A percentile compares a stretch with the other conserved stretches of the same genome.
Evolutionary conservation across 75 land plant species (phyloP).

Genomic region (Selaginella tamariscina): DNA sequence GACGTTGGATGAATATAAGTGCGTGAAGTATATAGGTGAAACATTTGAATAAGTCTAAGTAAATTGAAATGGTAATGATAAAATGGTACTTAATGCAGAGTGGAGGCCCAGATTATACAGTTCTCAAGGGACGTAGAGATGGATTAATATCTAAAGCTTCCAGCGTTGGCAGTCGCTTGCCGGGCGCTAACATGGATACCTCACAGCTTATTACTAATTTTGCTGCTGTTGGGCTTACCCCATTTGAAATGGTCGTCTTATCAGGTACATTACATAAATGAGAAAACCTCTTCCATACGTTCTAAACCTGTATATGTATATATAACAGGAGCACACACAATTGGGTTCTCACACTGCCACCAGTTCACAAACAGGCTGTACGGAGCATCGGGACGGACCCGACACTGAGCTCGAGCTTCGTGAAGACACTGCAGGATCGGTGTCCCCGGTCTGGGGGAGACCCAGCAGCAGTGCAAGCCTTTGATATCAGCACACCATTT

Average conservation of each 20-base stretch:
- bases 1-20: too few relatives aligned
- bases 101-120: too few relatives aligned
- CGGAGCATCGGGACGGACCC: not conserved
- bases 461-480: not conserved
- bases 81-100: too few relatives aligned
- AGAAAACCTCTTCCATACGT: not conserved
- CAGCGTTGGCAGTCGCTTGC: too few relatives aligned
- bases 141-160: too few relatives aligned
- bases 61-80: too few relatives aligned
- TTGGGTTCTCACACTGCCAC: conserved; percentile 11
- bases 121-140: too few relatives aligned
- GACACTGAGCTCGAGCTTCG: not conserved
- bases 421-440: not conserved
- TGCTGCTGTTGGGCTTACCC: not conserved
- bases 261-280: not conserved
- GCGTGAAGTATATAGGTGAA: too few relatives aligned
- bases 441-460: not conserved
- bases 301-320: not conserved
- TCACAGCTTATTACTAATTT: too few relatives aligned
- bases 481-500: conserved; percentile 6
- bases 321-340: conserved; percentile 6
- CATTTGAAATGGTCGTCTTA: not conserved
- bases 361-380: conserved; percentile 8
- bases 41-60: too few relatives aligned
- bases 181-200: too few relatives aligned